Evolutionary conservation across 2,329 filamentous ascomycete species (phyloP).

Genomic region (Dactylellina drechsleri): DNA sequence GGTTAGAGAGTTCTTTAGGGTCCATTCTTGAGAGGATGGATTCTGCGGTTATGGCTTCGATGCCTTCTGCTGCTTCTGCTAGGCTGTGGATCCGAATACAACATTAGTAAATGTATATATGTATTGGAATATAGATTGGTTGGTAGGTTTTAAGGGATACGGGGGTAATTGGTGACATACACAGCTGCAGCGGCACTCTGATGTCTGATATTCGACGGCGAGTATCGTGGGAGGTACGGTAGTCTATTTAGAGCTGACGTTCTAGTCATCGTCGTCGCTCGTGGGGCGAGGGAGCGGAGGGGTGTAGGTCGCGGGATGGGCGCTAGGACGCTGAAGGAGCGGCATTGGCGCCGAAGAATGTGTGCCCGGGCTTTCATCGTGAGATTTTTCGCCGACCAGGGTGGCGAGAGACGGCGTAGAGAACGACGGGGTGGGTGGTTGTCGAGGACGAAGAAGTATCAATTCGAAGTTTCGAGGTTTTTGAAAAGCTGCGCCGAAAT

Average conservation of each 20-base stretch:
- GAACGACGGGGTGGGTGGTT: conserved; percentile 18
- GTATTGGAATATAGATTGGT: background rate
- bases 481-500: conserved; percentile 20
- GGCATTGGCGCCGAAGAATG: conserved; percentile 50
- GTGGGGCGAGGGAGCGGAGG: conserved; percentile 36
- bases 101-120: background rate
- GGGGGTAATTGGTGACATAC: conserved; percentile 17
- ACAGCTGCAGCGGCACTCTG: conserved; percentile 46
- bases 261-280: conserved; percentile 33
- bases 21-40: conserved; percentile 82
- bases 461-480: background rate
- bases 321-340: conserved; percentile 40
- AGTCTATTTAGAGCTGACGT: conserved; percentile 26
- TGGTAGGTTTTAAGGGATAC: background rate
- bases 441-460: conserved; percentile 15
- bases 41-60: conserved; percentile 67
- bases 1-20: conserved; percentile 78
- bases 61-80: conserved; percentile 42
- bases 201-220: conserved; percentile 26
- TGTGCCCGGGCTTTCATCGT: conserved; percentile 51
- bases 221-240: conserved; percentile 10
- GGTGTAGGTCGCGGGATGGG: conserved; percentile 39
- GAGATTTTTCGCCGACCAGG: background rate
- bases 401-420: conserved; percentile 5
- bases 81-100: conserved; percentile 14